These are phyloP conservation scores for Proliferodiscus dingleyae DNA, from an alignment of 2,329 filamentous ascomycete genomes.

Conservation along the genomic window DNA sequence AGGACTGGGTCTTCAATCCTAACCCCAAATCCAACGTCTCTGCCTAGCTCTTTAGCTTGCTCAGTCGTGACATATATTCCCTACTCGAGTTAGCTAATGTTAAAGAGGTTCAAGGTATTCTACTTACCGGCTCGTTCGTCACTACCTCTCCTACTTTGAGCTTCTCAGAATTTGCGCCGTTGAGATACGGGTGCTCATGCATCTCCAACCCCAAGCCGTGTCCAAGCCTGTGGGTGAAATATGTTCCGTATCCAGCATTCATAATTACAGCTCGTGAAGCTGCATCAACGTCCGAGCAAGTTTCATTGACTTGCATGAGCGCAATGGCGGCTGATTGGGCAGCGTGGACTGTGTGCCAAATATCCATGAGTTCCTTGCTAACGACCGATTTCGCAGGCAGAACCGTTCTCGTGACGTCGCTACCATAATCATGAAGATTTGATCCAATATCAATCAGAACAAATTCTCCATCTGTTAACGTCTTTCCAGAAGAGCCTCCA, in stretches of 20 bases:
- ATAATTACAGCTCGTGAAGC: constrained; percentile 51
- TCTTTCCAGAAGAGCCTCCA: constrained; percentile 39
- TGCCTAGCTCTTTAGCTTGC: constrained; percentile 28
- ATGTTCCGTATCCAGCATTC: constrained; percentile 42
- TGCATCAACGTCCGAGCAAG: constrained; percentile 55
- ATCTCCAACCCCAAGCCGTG: constrained; percentile 63
- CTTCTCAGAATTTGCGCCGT: constrained; percentile 51
- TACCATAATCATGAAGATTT: constrained; percentile 56
- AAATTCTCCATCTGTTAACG: constrained; percentile 48
- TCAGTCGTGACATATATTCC: constrained; percentile 49
- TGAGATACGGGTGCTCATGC: constrained; percentile 59
- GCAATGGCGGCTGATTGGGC: constrained; percentile 51
- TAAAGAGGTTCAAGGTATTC: background rate
- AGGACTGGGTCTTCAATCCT: constrained; percentile 58
- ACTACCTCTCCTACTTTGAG: constrained; percentile 56
- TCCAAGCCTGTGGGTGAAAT: constrained; percentile 57
- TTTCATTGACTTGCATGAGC: constrained; percentile 46
- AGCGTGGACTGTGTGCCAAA: constrained; percentile 55
- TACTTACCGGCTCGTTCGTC: constrained; percentile 49
- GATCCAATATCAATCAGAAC: constrained; percentile 55
- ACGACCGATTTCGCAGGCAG: constrained; percentile 16
- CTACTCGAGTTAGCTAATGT: background rate
- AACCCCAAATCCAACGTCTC: constrained; percentile 50
- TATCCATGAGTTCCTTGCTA: constrained; percentile 35
- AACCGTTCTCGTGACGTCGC: constrained; percentile 59